Evolutionary conservation across 2,329 filamentous ascomycete genomes (phyloP), one percentile per base, ranked within the genome.

Genomic region (Gnomoniopsis smithogilvyi): DNA sequence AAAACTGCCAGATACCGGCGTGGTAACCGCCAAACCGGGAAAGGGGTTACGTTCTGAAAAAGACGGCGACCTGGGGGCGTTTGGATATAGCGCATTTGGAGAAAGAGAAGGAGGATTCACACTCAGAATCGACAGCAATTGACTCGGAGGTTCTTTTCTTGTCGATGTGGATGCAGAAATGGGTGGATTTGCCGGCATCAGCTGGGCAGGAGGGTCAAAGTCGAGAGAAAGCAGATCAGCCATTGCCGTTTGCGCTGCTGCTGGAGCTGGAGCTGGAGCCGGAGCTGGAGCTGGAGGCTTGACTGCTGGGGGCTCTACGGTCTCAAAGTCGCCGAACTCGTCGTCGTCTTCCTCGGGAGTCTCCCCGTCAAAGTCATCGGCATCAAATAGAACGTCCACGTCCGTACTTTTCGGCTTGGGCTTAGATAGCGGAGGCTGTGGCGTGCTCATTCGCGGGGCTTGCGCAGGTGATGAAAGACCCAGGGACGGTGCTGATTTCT

Each of bases 371-470:
- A 81, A 81, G 52, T 84, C 80, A 46, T 82, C 80, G 38, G 82
- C 87, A 70, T 91, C 87, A 68, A 91, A 91, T 2, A 91, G 74
- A 3, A 91, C 80, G 63, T 85, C 81, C 2, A 81, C 71, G 47
- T 83, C 73, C 1, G 68, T 62, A 14, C 69, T 69, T 56, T 56
- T 66, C 43, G 52, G 66, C 64, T 55, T 68, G 11, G 53, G 24
- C 26, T 52, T 54, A 17, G 33, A 21, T 17, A 45, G 14, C 12
- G 19, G 30, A 10, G 62, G 50, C 62, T 70, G 65, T 3, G 33
- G 50, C 6, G 45, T 47, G 45, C 4, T 34, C 38, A 47, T 17
- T 26, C 17, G 26, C 19, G 56, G 3, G 24, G 51, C 45, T 48
- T 50, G 56, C 36, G 49, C 30, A n/a, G 49, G 21, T 24, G 53